Evolutionary conservation across 352 stramenopile species (phyloP), one percentile per base, ranked within the genome.

Genomic region (Globisporangium megalacanthum): DNA sequence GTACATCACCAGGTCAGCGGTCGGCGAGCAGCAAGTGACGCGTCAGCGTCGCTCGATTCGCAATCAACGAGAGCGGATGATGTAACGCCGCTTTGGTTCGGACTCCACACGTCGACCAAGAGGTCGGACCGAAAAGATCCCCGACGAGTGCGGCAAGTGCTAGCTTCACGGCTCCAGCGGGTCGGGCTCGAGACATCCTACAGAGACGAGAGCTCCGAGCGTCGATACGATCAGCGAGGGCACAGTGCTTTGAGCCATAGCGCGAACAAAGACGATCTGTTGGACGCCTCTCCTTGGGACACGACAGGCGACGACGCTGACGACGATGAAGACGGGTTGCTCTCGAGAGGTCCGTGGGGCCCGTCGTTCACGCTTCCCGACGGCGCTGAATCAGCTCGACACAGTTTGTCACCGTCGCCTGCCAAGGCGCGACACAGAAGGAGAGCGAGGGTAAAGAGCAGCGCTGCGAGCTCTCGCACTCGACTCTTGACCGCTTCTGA

Each of bases 41-140:
- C 47, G 9, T 4, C 35, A 1, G 31, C 47, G 0, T 10, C 36
- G 3, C 19, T 55, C 17, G 55, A 61, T n/a, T 22, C 47, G 20
- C 31, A 44, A 6, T 6, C 25, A 3, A 61, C n/a, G 25, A 62
- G 48, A 14, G n/a, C n/a, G 5, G 7, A 36, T 13, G 48, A 29
- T 15, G 8, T 41, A n/a, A 8, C 57, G 10, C 39, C 50, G 36
- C 33, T 54, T 33, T 63, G 57, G 57, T 53, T 29, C 42, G 57
- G 57, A 35, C 50, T 58, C 41, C 13, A 20, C 3, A 15, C 50
- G 8, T 5, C 10, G 41, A 42, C 19, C 17, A 45, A 17, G 25
- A 36, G 8, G 22, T 20, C 11, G 11, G 46, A 52, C 4, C 11
- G 17, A 1, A 36, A 15, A 15, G 14, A 13, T 3, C 22, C 1